Evolutionary conservation across 148 eudicot genomes (phyloP).

Genomic region (Rhododendron williamsianum): DNA sequence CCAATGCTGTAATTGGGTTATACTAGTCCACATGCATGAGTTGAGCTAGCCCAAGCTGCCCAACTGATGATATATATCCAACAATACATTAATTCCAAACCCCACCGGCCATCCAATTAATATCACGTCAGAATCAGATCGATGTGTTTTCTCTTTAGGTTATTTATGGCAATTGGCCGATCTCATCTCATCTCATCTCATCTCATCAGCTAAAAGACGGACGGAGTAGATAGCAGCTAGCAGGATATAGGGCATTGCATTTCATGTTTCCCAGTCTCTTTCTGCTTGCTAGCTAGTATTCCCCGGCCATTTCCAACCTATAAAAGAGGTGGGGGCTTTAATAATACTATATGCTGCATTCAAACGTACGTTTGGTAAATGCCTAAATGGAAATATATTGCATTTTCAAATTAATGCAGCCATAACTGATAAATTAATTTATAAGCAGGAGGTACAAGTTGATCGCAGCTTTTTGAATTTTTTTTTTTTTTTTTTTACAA

Average conservation of each 20-base stretch:
- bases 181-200: too few species aligned
- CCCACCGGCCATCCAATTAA: neutral
- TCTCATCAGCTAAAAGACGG: neutral
- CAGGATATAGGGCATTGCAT: neutral
- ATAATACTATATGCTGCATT: neutral
- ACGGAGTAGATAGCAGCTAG: neutral
- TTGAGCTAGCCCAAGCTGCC: neutral
- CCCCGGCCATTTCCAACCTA: neutral
- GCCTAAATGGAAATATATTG: too few species aligned
- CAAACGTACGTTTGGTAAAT: too few species aligned
- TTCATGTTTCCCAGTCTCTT: neutral
- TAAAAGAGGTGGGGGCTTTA: too few species aligned
- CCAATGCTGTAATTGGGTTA: neutral
- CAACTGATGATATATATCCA: neutral
- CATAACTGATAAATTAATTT: neutral
- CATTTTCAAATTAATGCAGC: neutral
- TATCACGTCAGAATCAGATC: neutral
- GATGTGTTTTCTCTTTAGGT: neutral
- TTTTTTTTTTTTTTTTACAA: neutral
- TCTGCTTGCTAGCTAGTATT: neutral
- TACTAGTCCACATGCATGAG: neutral
- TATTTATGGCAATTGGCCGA: neutral
- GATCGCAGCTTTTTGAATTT: neutral
- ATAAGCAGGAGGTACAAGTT: neutral
- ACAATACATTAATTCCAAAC: neutral